A percentile compares a stretch with the other conserved stretches of the same genome.
Conservation (phyloP, 108 stramenopile species). For the Aurantiochytrium sp. region DNA sequence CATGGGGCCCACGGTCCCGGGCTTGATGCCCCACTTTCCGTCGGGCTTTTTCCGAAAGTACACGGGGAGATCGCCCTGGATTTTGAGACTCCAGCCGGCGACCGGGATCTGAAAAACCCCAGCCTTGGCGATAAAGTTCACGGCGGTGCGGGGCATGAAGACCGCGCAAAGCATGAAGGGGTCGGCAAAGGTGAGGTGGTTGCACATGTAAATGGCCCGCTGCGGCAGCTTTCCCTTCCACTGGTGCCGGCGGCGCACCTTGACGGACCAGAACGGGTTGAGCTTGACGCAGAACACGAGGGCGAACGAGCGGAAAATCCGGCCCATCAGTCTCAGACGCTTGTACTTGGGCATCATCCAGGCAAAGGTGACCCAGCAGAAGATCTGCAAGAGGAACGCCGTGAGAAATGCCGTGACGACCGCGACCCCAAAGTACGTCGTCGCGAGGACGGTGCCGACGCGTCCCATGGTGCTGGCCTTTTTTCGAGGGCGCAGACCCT, state of each 20-base stretch:
- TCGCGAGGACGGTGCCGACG: neutral
- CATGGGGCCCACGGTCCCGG: neutral
- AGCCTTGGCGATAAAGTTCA: slow-evolving; percentile 1
- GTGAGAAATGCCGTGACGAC: neutral
- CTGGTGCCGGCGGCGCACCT: neutral
- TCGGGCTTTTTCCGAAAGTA: neutral
- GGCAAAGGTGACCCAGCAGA: neutral
- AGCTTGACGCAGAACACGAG: slow-evolving; percentile 2
- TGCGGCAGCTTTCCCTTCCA: neutral
- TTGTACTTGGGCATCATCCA: neutral
- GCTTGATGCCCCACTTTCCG: neutral
- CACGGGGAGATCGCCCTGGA: neutral
- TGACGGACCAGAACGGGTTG: slow-evolving; percentile 22
- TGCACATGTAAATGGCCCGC: neutral
- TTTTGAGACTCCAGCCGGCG: neutral
- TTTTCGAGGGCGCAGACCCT: neutral
- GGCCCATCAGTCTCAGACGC: neutral
- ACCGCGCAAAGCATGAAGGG: neutral
- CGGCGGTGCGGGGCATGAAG: neutral
- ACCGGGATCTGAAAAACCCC: neutral
- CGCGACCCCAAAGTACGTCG: neutral
- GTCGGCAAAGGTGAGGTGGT: slow-evolving; percentile 8
- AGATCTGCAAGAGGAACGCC: neutral
- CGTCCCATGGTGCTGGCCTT: neutral
- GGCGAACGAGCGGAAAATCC: neutral